Conservation (phyloP, 2,329 filamentous ascomycete genomes). For the Thielaviopsis euricoi region DNA sequence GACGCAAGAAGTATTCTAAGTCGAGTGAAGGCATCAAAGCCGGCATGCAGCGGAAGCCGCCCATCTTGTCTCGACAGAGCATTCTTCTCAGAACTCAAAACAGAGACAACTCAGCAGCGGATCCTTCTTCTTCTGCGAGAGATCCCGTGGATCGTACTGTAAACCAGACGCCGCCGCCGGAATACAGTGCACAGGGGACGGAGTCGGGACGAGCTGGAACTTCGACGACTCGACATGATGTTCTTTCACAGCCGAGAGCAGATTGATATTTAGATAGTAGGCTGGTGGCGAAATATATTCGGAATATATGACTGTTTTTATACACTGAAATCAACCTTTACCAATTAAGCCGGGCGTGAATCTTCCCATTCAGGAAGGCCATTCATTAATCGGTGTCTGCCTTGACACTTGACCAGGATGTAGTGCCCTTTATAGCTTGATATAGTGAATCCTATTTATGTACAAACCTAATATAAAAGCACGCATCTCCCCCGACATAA, state of each 20-base stretch:
- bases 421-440: background rate
- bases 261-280: background rate
- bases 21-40: background rate
- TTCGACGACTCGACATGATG: background rate
- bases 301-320: background rate
- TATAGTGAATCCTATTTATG: background rate
- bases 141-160: background rate
- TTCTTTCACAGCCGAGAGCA: background rate
- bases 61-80: background rate
- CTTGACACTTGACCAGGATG: background rate
- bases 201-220: background rate
- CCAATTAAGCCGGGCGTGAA: background rate
- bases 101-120: background rate
- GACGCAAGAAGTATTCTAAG: background rate
- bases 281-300: background rate
- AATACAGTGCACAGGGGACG: constrained; percentile 3
- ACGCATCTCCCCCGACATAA: background rate
- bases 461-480: background rate
- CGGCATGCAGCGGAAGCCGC: background rate
- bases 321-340: background rate
- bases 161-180: constrained; percentile 2
- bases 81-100: background rate
- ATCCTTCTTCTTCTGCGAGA: background rate
- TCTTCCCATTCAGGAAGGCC: background rate
- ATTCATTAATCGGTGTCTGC: background rate